Conservation (phyloP, 176 grass and related monocot species). For the Panicum miliaceum region DNA sequence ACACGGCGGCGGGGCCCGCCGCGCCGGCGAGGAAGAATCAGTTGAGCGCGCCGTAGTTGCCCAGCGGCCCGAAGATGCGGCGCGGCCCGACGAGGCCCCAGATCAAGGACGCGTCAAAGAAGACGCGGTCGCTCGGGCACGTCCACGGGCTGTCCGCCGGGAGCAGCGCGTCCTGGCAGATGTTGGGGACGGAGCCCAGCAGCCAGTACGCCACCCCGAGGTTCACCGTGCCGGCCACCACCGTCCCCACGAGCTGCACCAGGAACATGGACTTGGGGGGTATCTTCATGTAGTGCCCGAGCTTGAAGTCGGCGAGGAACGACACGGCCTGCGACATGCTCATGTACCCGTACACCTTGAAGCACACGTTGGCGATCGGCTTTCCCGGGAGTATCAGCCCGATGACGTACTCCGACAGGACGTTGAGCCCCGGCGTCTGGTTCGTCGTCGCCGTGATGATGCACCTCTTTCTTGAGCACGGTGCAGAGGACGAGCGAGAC, state of each 20-base stretch:
- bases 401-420: slow-evolving; percentile 62
- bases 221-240: slow-evolving; percentile 68
- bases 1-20: slow-evolving; percentile 53
- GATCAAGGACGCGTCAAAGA: slow-evolving; percentile 83
- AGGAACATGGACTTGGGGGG: slow-evolving; percentile 93
- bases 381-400: slow-evolving; percentile 66
- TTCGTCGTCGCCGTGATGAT: slow-evolving; percentile 88
- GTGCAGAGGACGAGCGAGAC: slow-evolving; percentile 67
- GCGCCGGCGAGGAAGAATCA: slow-evolving; percentile 76
- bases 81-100: slow-evolving; percentile 65
- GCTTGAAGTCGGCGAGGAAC: slow-evolving; percentile 86
- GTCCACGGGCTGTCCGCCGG: slow-evolving; percentile 77
- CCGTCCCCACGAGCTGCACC: slow-evolving; percentile 66
- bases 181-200: slow-evolving; percentile 60
- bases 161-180: slow-evolving; percentile 57
- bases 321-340: slow-evolving; percentile 77
- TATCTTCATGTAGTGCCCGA: slow-evolving; percentile 98
- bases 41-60: slow-evolving; percentile 69
- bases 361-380: slow-evolving; percentile 47
- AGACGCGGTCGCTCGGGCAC: slow-evolving; percentile 68
- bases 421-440: slow-evolving; percentile 71
- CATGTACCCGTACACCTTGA: slow-evolving; percentile 82
- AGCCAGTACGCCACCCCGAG: slow-evolving; percentile 70
- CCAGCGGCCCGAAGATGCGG: slow-evolving; percentile 62
- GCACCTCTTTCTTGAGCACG: slow-evolving; percentile 68